Evolutionary conservation across 1,284 basidiomycete species (phyloP).

Genomic region (Trichosporon faecale): DNA sequence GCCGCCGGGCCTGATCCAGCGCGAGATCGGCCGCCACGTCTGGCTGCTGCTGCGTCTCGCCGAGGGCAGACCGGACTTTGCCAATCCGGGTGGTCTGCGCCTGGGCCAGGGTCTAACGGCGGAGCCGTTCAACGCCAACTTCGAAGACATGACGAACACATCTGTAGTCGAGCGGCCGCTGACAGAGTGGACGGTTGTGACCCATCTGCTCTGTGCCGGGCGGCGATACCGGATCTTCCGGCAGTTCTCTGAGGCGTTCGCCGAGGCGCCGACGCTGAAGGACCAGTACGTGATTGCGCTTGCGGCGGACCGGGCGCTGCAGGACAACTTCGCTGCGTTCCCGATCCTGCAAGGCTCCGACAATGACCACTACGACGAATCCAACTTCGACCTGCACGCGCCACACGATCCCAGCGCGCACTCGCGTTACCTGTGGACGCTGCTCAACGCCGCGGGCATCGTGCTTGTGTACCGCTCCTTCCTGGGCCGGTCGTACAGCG

Average conservation of each 20-base stretch:
- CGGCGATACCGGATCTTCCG: constrained; percentile 28
- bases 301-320: constrained; percentile 23
- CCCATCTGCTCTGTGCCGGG: constrained; percentile 23
- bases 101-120: constrained; percentile 25
- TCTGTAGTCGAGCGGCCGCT: constrained; percentile 15
- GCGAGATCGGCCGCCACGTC: constrained; percentile 24
- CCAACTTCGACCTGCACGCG: constrained; percentile 23
- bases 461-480: constrained; percentile 30
- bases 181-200: constrained; percentile 22
- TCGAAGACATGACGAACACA: constrained; percentile 26
- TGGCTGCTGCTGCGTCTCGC: constrained; percentile 28
- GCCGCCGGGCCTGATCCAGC: constrained; percentile 22
- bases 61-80: constrained; percentile 28
- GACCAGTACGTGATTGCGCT: constrained; percentile 27
- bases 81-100: constrained; percentile 26
- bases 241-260: constrained; percentile 27
- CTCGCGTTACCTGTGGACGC: constrained; percentile 27
- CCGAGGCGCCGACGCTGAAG: constrained; percentile 22
- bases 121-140: constrained; percentile 28
- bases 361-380: constrained; percentile 21
- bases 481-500: constrained; percentile 30
- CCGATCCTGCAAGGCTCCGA: constrained; percentile 21
- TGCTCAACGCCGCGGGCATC: constrained; percentile 23
- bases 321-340: constrained; percentile 23
- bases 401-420: constrained; percentile 25